These are phyloP conservation scores for Phytophthora fragariaefolia DNA, from an alignment of 352 stramenopile genomes.

Conservation along the genomic window DNA sequence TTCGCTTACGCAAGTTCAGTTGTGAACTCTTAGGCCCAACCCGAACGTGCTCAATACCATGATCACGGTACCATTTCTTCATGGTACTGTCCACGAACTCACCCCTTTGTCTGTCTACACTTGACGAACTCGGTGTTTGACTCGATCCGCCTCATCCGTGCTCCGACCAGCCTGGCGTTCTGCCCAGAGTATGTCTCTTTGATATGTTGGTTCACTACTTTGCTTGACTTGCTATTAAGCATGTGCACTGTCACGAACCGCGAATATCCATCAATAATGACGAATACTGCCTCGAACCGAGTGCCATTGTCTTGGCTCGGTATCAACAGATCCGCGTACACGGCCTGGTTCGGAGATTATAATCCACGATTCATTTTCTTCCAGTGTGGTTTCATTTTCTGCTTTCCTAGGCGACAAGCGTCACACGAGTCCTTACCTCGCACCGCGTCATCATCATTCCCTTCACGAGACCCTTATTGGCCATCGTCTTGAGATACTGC, in stretches of 20 bases:
- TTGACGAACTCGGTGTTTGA: background rate
- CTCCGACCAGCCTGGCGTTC: background rate
- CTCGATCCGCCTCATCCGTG: background rate
- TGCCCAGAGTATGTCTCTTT: too few relatives aligned
- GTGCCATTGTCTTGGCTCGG: background rate
- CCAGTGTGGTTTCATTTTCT: background rate
- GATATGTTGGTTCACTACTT: too few relatives aligned
- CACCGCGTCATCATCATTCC: background rate
- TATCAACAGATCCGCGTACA: background rate
- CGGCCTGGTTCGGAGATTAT: background rate
- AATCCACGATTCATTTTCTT: background rate
- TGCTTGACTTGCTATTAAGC: too few relatives aligned
- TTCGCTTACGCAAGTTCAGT: background rate
- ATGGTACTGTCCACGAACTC: background rate
- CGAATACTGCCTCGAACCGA: too few relatives aligned
- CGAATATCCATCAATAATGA: too few relatives aligned
- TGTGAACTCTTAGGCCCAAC: background rate
- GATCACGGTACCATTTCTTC: background rate
- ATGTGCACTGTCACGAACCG: too few relatives aligned
- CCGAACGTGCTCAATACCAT: background rate
- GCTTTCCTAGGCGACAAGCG: background rate
- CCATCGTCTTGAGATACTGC: conserved; percentile 14
- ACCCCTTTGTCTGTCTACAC: background rate
- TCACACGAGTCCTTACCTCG: too few relatives aligned
- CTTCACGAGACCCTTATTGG: background rate